Base-by-base conservation (phyloP, 140 eudicot species). In the Eryngium alpinum region DNA sequence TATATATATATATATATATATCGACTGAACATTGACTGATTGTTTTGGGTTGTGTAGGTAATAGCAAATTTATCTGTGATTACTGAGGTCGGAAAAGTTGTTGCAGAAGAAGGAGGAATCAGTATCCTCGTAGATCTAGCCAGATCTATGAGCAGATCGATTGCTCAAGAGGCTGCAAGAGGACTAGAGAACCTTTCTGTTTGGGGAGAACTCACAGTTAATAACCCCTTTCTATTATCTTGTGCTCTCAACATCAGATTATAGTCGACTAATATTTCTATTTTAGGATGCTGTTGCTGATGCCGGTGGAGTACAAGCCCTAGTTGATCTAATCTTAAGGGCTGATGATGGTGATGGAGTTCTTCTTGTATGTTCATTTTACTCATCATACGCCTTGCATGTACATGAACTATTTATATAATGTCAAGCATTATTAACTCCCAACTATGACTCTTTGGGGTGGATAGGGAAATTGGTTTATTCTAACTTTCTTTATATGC, bases 311-410 rank as follows among this genome's bases (percentile, higher is more conserved):
- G 86, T 95, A 77, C 90, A 91, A 90, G 97, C 94, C n/a, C 84
- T 95, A 77, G 96, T 95, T 78, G 97, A 92, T 86, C 87, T 95
- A 12, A 93, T 93, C 81, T 86, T 87, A 84, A 91, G 99, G 99
- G 88, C 93, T 72, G 83, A 79, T 81, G 96, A 90, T 74, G 99
- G 97, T 86, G 94, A 91, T 71, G 91, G 96, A 80, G 97, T 95
- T 57, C 44, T 95, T 57, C 44, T 93, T 93, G 99, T 95, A 91
- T 28, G 96, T 86, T 69, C 76, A 71, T 82, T 86, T 59, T 32
- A 10, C 44, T 72, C 50, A 21, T 60, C 60, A 53, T 32, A 70
- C 31, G 25, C 27, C 59, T 22, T 31, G 51, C 71, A 57, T 33
- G 25, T 12, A 65, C 28, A 75, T 51, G 77, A 59, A 25, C 46